Evolutionary conservation across 176 grass and related monocot species (phyloP), one percentile per base, ranked within the genome.

Genomic region (Rhynchospora pubera): DNA sequence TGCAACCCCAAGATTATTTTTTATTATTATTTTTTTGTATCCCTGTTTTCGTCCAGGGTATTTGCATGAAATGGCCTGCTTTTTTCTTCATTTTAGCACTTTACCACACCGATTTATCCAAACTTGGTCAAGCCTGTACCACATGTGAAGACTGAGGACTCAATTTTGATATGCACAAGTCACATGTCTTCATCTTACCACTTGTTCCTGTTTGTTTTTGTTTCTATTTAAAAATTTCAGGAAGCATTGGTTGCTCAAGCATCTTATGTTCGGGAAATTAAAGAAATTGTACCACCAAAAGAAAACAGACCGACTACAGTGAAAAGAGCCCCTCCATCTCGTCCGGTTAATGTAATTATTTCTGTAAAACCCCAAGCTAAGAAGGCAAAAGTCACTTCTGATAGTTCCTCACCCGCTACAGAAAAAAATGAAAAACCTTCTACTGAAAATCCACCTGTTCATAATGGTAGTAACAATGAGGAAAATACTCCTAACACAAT

Each of bases 291-390:
- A 69, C 61, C 43, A 65, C 62, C 43, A 65, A 50, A 52, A 82
- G 59, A 82, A 66, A 51, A 82, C 66, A 82, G 28, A 80, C 42
- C 57, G 0, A 62, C 85, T 46, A 44, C 82, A 47, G 43, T 61
- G 8, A 98, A 98, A 74, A 98, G 87, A 81, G 85, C 62, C 83
- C 89, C 86, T 23, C 89, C 84, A 23, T 88, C 87, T 28, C 67
- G 79, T 45, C 84, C 89, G 61, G 87, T 85, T 53, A 93, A 93
- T 44, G 9, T 99, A 74, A 87, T 90, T 73, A 94, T 99, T 85
- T 90, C 91, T 15, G 91, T 93, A 62, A 99, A 95, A 89, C 87
- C 91, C 1, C 96, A 95, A 86, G 87, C 85, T 12, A 99, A 99
- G 87, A 99, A 90, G 87, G 84, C 96, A 59, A 93, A 88, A 85